Conservation (phyloP, 176 grass and related monocot species). For the Phoenix roebelenii region DNA sequence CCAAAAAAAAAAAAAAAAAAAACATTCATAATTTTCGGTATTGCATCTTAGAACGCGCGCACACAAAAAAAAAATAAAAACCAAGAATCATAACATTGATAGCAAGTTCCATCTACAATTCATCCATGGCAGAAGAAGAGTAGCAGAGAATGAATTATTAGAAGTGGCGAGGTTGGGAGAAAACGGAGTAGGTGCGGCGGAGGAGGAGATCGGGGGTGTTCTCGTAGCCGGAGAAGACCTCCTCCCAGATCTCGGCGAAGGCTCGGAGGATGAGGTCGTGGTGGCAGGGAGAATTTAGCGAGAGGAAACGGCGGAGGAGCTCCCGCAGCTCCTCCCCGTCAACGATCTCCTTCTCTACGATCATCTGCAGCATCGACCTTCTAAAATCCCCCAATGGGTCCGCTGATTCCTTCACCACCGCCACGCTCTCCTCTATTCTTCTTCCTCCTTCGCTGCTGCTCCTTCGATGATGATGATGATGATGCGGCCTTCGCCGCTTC, state of each 20-base stretch:
- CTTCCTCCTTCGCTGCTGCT: conserved; percentile 31
- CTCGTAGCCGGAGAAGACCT: conserved; percentile 53
- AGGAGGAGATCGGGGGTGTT: conserved; percentile 34
- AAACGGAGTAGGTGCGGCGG: not conserved
- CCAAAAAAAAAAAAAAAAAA: no score
- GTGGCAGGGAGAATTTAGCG: conserved; percentile 63
- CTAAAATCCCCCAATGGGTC: conserved; percentile 85
- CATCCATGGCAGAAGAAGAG: no score
- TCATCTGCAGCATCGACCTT: conserved; percentile 87
- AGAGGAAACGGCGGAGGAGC: conserved; percentile 71
- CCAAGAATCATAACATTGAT: no score
- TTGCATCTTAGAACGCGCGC: no score
- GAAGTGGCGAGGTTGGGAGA: not conserved
- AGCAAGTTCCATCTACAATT: no score
- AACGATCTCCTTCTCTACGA: conserved; percentile 76
- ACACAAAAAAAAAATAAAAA: no score
- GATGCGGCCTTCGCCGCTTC: no score
- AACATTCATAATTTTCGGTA: no score
- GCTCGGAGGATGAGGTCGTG: conserved; percentile 74
- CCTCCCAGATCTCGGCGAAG: conserved; percentile 85
- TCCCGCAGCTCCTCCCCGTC: conserved; percentile 44
- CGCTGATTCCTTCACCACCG: conserved; percentile 65
- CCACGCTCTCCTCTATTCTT: conserved; percentile 55
- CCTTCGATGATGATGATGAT: conserved; percentile 5
- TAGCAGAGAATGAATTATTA: not conserved